Percentiles rank a stretch among this genome's conserved stretches.
These are phyloP conservation scores for Hyaloscypha variabilis DNA, from an alignment of 495 filamentous ascomycete species.

Conservation along the genomic window DNA sequence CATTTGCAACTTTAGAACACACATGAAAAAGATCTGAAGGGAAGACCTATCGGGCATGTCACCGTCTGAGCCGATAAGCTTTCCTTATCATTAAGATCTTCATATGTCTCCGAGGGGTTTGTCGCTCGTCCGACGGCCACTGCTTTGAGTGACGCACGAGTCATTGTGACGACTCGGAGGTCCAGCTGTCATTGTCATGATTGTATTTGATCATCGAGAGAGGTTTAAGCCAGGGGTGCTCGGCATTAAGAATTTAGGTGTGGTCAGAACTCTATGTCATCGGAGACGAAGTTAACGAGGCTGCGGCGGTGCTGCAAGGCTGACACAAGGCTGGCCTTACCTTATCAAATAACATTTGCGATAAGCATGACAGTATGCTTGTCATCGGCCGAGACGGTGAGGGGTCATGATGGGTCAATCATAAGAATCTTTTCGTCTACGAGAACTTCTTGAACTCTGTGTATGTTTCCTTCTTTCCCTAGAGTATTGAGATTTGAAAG, in stretches of 20 bases:
- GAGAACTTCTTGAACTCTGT: not conserved
- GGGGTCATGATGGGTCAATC: not conserved
- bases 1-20: not conserved
- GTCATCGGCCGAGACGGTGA: not conserved
- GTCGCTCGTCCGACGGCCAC: too few relatives aligned
- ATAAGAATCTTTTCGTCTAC: not conserved
- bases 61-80: not conserved
- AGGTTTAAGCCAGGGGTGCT: not conserved
- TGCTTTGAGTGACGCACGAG: not conserved
- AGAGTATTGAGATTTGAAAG: not conserved
- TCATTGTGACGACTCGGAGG: not conserved
- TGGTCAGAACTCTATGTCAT: not conserved
- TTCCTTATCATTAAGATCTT: not conserved
- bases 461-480: not conserved
- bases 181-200: not conserved
- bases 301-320: slow-evolving; percentile 14
- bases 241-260: not conserved
- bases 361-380: not conserved
- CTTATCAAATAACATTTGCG: slow-evolving; percentile 12
- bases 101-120: not conserved
- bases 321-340: slow-evolving; percentile 2
- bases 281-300: not conserved
- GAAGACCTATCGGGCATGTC: not conserved
- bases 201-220: not conserved
- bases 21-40: not conserved